Conservation (phyloP, 768 basidiomycete species). For the Daedalea quercina region DNA sequence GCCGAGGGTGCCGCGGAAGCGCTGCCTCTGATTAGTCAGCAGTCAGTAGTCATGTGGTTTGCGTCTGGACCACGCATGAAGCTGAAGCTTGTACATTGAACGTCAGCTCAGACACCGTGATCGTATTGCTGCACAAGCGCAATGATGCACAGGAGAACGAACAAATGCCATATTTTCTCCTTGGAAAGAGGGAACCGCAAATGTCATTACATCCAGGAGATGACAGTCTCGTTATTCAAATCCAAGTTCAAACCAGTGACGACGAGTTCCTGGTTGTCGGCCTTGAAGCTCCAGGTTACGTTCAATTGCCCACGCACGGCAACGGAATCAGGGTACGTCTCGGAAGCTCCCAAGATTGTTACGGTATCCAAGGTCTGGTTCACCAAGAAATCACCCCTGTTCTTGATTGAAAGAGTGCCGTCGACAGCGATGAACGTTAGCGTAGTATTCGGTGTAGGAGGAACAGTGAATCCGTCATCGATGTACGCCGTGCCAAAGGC, state of each 20-base stretch:
- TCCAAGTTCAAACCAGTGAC: constrained; percentile 30
- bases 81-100: too few species aligned
- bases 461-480: constrained; percentile 62
- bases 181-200: too few species aligned
- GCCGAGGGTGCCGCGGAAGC: too few species aligned
- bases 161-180: too few species aligned
- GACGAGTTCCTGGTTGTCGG: constrained; percentile 34
- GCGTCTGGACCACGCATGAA: too few species aligned
- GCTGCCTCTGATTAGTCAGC: too few species aligned
- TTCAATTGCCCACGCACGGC: constrained; percentile 40
- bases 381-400: constrained; percentile 36
- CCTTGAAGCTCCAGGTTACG: constrained; percentile 44
- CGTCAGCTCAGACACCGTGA: too few species aligned
- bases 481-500: constrained; percentile 60
- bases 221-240: constrained; percentile 32
- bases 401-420: constrained; percentile 30
- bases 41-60: too few species aligned
- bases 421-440: constrained; percentile 36
- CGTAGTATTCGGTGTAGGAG: constrained; percentile 45
- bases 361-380: constrained; percentile 42
- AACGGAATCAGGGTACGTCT: constrained; percentile 30
- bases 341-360: constrained; percentile 46
- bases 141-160: not conserved
- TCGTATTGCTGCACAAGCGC: not conserved
- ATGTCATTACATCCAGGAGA: constrained; percentile 29